These are phyloP conservation scores for Podochytrium sp. DNA, from an alignment of 192 early-diverging fungal genomes.

Conservation along the genomic window DNA sequence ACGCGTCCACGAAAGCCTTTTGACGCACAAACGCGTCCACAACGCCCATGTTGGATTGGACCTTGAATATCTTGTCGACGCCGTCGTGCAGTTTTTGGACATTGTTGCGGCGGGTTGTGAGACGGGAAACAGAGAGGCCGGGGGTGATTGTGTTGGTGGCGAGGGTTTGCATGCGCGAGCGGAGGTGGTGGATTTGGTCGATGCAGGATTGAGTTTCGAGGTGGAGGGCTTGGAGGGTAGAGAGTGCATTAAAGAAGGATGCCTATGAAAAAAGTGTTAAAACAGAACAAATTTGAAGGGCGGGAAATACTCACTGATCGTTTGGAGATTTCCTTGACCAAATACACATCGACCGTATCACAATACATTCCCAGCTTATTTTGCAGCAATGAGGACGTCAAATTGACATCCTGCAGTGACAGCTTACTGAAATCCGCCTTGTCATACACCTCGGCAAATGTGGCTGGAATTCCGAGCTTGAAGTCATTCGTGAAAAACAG, in stretches of 20 bases:
- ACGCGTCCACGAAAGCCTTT: conserved; percentile 84
- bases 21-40: conserved; percentile 82
- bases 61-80: conserved; percentile 73
- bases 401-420: conserved; percentile 48
- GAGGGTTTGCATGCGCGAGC: conserved; percentile 69
- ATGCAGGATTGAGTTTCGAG: conserved; percentile 90
- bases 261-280: conserved; percentile 31
- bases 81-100: conserved; percentile 68
- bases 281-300: background rate
- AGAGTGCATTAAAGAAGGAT: conserved; percentile 94
- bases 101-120: conserved; percentile 77
- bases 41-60: conserved; percentile 79
- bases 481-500: conserved; percentile 88
- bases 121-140: conserved; percentile 81
- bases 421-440: conserved; percentile 63
- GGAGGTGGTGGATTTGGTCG: conserved; percentile 79
- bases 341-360: conserved; percentile 92
- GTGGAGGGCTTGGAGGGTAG: conserved; percentile 91
- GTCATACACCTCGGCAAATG: conserved; percentile 83
- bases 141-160: conserved; percentile 70
- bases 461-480: conserved; percentile 87
- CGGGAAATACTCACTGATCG: conserved; percentile 57
- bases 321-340: conserved; percentile 92
- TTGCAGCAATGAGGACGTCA: conserved; percentile 77
- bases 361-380: conserved; percentile 88